phyloP scores from a whole-genome alignment of 495 filamentous ascomycete species.

The Penicillium diatomitis region DNA sequence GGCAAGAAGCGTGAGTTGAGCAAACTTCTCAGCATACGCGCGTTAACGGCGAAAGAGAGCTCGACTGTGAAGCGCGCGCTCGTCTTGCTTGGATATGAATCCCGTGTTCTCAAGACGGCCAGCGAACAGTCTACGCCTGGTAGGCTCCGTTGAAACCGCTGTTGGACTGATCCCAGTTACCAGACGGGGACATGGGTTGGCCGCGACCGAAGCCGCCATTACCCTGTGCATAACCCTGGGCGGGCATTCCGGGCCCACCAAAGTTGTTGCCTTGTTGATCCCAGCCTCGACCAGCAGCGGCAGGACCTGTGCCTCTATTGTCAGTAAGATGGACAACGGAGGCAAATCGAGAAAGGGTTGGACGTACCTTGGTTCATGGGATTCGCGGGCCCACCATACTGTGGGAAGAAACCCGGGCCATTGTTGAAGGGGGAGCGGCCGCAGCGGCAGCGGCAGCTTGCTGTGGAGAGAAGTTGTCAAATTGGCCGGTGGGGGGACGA shows the following conservation, averaged over 20 bases:
- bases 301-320: conserved; percentile 34
- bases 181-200: conserved; percentile 61
- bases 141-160: conserved; percentile 48
- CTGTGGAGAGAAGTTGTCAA: conserved; percentile 72
- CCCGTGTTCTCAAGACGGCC: not conserved
- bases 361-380: conserved; percentile 58
- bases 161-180: conserved; percentile 57
- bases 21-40: too few relatives aligned
- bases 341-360: not conserved
- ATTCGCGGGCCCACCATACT: conserved; percentile 64
- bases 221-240: conserved; percentile 51
- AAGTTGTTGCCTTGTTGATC: conserved; percentile 53
- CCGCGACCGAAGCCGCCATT: conserved; percentile 78
- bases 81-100: not conserved
- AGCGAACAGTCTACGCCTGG: conserved; percentile 32
- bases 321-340: conserved; percentile 1
- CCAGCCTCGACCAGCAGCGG: conserved; percentile 53
- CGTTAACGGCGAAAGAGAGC: too few relatives aligned
- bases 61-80: too few relatives aligned
- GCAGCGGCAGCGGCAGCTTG: conserved; percentile 24
- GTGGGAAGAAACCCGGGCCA: conserved; percentile 85
- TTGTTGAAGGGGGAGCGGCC: conserved; percentile 48
- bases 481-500: conserved; percentile 78
- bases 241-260: conserved; percentile 46
- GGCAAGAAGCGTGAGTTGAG: too few relatives aligned